phyloP scores from a whole-genome alignment of 768 basidiomycete species.

The Leucogyrophana mollusca region DNA sequence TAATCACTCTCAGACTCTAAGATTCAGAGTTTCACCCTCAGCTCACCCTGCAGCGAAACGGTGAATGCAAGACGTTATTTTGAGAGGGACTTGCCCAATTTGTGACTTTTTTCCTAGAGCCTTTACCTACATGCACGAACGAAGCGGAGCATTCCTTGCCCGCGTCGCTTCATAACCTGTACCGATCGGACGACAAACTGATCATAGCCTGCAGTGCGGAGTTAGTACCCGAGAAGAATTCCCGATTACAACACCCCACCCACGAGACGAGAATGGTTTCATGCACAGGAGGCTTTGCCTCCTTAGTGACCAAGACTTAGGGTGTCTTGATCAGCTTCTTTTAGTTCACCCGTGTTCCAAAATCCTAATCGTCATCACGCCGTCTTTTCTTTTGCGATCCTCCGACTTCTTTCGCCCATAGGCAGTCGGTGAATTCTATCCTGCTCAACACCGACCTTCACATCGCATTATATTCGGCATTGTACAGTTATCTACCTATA shows the following conservation, averaged over 20 bases:
- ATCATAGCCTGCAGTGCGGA: constrained; percentile 27
- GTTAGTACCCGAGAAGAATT: constrained; percentile 30
- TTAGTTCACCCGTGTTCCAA: constrained; percentile 21
- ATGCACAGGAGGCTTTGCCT: constrained; percentile 27
- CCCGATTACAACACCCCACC: constrained; percentile 29
- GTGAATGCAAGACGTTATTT: constrained; percentile 4
- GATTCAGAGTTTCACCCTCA: background rate
- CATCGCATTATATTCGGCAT: constrained; percentile 17
- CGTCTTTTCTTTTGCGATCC: constrained; percentile 25
- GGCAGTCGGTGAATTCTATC: constrained; percentile 26
- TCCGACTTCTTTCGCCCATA: constrained; percentile 19
- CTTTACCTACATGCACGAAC: constrained; percentile 3
- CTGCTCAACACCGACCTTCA: constrained; percentile 21
- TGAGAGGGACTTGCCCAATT: constrained; percentile 4
- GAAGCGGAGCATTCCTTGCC: constrained; percentile 15
- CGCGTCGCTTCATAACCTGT: constrained; percentile 23
- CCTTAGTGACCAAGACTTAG: constrained; percentile 22
- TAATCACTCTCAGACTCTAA: constrained; percentile 20
- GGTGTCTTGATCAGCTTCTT: constrained; percentile 21
- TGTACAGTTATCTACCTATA: constrained; percentile 13
- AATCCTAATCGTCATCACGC: constrained; percentile 24
- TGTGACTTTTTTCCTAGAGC: background rate
- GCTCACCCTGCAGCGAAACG: background rate
- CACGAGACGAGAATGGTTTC: constrained; percentile 30
- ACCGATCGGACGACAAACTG: constrained; percentile 24